These are phyloP conservation scores for Phlebiopsis flavidoalba DNA, from an alignment of 768 basidiomycete genomes.

Conservation along the genomic window DNA sequence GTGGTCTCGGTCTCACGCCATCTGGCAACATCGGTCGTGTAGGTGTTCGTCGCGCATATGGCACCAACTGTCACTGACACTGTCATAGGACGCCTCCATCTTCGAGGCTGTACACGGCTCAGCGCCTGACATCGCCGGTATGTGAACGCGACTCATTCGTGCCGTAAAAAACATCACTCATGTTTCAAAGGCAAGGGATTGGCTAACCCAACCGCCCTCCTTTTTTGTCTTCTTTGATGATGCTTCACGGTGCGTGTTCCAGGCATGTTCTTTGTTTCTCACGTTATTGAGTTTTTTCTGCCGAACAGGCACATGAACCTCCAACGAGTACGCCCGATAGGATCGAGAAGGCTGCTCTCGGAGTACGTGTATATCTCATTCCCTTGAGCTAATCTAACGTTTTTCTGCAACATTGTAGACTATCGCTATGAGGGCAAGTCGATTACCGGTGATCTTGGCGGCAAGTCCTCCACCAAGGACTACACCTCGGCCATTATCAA, in stretches of 20 bases:
- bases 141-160: conserved; percentile 30
- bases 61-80: conserved; percentile 7
- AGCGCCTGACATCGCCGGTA: conserved; percentile 93
- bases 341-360: conserved; percentile 89
- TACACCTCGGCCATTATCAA: conserved; percentile 85
- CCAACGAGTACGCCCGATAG: conserved; percentile 72
- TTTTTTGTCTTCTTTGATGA: conserved; percentile 95
- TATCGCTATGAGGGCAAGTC: conserved; percentile 93
- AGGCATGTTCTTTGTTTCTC: conserved; percentile 8
- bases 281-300: conserved; percentile 19
- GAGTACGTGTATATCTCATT: conserved; percentile 46
- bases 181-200: conserved; percentile 56
- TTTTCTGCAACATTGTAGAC: conserved; percentile 49
- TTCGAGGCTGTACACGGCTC: conserved; percentile 99
- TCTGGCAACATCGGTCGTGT: conserved; percentile 97
- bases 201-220: conserved; percentile 98
- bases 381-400: conserved; percentile 4
- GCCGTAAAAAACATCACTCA: conserved; percentile 29
- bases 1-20: conserved; percentile 94
- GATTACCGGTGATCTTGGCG: conserved; percentile 95
- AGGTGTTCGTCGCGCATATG: conserved; percentile 24
- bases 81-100: conserved; percentile 86
- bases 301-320: conserved; percentile 84
- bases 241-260: conserved; percentile 73
- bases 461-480: conserved; percentile 83